phyloP scores from a whole-genome alignment of 495 filamentous ascomycete genomes.

The Lichina pygmaea region DNA sequence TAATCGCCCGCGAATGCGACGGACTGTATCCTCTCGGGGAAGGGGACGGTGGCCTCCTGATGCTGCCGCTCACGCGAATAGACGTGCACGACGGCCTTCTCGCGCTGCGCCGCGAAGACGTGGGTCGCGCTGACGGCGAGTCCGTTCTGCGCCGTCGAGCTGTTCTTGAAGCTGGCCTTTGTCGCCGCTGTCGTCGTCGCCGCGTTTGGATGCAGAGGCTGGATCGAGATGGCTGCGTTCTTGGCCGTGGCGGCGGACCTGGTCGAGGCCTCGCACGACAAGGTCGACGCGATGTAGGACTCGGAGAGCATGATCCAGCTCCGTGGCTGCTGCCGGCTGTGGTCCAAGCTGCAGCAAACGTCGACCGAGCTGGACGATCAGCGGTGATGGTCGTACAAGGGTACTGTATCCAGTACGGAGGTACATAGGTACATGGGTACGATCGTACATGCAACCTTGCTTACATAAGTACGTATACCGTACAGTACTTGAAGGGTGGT shows the following conservation, averaged over 20 bases:
- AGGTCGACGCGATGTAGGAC: slow-evolving; percentile 20
- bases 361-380: too few species aligned
- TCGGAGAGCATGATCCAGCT: not conserved
- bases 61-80: slow-evolving; percentile 62
- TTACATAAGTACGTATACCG: too few species aligned
- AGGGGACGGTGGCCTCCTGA: slow-evolving; percentile 65
- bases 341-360: too few species aligned
- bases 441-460: too few species aligned
- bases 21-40: slow-evolving; percentile 61
- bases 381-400: too few species aligned
- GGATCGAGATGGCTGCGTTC: slow-evolving; percentile 62
- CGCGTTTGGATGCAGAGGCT: slow-evolving; percentile 40
- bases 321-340: too few species aligned
- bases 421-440: too few species aligned
- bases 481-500: too few species aligned
- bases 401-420: too few species aligned
- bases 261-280: slow-evolving; percentile 8
- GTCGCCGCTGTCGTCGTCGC: slow-evolving; percentile 16
- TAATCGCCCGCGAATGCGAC: slow-evolving; percentile 28
- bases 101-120: slow-evolving; percentile 70
- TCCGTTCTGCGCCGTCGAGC: slow-evolving; percentile 48
- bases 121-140: slow-evolving; percentile 62
- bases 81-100: slow-evolving; percentile 78
- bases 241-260: slow-evolving; percentile 37
- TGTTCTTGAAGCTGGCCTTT: slow-evolving; percentile 73